Base-by-base conservation (phyloP, 805 yeast species). In the Ogataea zsoltii region DNA sequence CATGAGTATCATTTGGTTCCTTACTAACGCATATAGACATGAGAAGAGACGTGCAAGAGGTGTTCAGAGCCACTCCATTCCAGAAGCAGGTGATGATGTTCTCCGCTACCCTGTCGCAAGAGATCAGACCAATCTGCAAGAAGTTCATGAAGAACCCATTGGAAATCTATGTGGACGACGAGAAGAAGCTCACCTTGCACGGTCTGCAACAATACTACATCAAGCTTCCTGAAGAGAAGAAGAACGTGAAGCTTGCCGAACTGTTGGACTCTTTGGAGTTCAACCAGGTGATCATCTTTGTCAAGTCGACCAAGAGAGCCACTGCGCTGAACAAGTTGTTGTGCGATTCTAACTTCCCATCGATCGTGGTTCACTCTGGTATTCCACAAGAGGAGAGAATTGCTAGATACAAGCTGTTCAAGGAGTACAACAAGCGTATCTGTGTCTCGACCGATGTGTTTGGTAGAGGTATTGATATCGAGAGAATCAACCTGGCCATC, bases 21-120 rank as follows among this genome's bases (percentile, higher is more conserved):
- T n/a, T n/a, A 18, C 26, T 29, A 26, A 15, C 25, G 9, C 25
- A 14, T 82, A 45, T 84, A 62, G 95, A 86, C 62, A 92, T 92
- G 99, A 88, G 99, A 78, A 85, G 96, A 69, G 99, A 92, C 66
- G 97, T 92, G 48, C 99, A 92, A 77, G 98, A 92, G 67, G 87
- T 94, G 55, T 92, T 94, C 83, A 85, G 97, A 70, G 88, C 88
- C 50, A 92, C 99, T 42, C 99, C 99, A 56, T 96, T 88, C 72
- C 96, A 92, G 69, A 92, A 92, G 73, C 99, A 92, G 76, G 98
- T 94, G 46, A 91, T 94, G 98, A 92, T 92, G 97, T 92, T 92
- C 71, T 87, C 96, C 50, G 99, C 99, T 56, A 92, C 99, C 45
- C 78, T 92, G 60, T 83, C 96, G 38, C 88, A 81, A 66, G 98